Percentiles rank a stretch among this genome's conserved stretches.
phyloP scores from a whole-genome alignment of 352 stramenopile species.

The Phytophthora europaea region DNA sequence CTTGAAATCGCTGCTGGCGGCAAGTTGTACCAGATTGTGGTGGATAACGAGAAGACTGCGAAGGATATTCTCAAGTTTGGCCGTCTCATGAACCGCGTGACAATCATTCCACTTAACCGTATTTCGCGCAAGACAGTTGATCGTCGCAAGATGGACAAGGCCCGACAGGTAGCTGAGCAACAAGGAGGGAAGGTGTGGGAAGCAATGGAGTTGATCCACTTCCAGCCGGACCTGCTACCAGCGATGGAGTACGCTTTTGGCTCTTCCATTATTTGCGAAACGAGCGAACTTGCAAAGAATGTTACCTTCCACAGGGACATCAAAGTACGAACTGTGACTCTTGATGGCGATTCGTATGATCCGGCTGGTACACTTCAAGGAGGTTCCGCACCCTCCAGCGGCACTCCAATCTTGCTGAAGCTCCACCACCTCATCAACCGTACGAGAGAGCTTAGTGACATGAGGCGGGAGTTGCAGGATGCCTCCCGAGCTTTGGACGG shows the following conservation, averaged over 20 bases:
- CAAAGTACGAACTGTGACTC: slow-evolving; percentile 96
- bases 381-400: slow-evolving; percentile 84
- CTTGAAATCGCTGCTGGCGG: slow-evolving; percentile 98
- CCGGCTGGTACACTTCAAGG: slow-evolving; percentile 97
- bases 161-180: slow-evolving; percentile 87
- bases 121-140: slow-evolving; percentile 91
- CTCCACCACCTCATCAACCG: slow-evolving; percentile 83
- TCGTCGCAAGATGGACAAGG: slow-evolving; percentile 80
- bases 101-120: slow-evolving; percentile 99
- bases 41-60: slow-evolving; percentile 98
- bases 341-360: slow-evolving; percentile 99
- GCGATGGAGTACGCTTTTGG: slow-evolving; percentile 99
- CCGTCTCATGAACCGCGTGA: slow-evolving; percentile 96
- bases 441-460: slow-evolving; percentile 70
- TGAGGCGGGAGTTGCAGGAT: slow-evolving; percentile 81
- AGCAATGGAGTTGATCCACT: slow-evolving; percentile 98
- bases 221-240: slow-evolving; percentile 94
- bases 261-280: slow-evolving; percentile 98
- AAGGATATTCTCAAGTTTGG: slow-evolving; percentile 99
- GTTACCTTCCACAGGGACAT: slow-evolving; percentile 94
- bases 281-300: slow-evolving; percentile 90
- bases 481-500: slow-evolving; percentile 60
- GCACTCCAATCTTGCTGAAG: slow-evolving; percentile 82
- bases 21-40: slow-evolving; percentile 99
- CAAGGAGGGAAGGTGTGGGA: slow-evolving; percentile 93